A percentile compares a stretch with the other conserved stretches of the same genome.
Evolutionary conservation across 116 monocot genomes (phyloP).

Genomic region (Trichopus zeylanicus): DNA sequence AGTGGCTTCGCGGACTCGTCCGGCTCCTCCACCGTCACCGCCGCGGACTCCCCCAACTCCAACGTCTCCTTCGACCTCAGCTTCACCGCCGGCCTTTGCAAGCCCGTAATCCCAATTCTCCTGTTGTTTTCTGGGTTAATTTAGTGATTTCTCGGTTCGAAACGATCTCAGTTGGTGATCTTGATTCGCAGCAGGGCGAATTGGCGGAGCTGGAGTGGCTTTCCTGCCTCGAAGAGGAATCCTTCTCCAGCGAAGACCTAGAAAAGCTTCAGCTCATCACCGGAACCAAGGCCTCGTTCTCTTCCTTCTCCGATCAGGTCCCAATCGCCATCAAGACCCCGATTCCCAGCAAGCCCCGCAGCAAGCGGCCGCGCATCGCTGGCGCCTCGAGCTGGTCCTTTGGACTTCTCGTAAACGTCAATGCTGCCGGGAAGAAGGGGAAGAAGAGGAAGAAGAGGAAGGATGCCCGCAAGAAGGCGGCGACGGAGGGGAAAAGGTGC

Average conservation of each 20-base stretch:
- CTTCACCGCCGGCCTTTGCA: conserved; percentile 33
- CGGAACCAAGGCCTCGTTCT: conserved; percentile 16
- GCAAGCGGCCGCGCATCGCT: conserved; percentile 61
- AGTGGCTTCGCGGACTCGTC: conserved; percentile 7
- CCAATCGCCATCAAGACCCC: no score
- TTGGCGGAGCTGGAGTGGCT: conserved; percentile 72
- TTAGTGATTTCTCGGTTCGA: background rate
- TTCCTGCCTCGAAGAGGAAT: conserved; percentile 55
- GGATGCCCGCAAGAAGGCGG: background rate
- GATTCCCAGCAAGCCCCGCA: conserved; percentile 44
- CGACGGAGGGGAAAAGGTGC: conserved; percentile 45
- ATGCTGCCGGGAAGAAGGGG: conserved; percentile 6
- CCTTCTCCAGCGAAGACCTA: conserved; percentile 47
- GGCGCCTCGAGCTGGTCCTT: conserved; percentile 46
- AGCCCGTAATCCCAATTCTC: conserved; percentile 25
- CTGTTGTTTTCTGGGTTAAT: background rate
- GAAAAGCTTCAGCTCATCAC: conserved; percentile 47
- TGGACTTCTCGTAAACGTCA: conserved; percentile 13
- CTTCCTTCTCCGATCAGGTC: conserved; percentile 14
- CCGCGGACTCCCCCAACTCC: background rate
- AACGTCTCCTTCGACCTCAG: conserved; percentile 1
- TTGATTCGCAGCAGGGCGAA: conserved; percentile 45
- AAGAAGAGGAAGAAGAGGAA: conserved; percentile 33
- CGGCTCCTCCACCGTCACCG: background rate
- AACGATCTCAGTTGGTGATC: background rate